Evolutionary conservation across 1,284 basidiomycete species (phyloP), one percentile per base, ranked within the genome.

Genomic region (Phellinidium pouzarii): DNA sequence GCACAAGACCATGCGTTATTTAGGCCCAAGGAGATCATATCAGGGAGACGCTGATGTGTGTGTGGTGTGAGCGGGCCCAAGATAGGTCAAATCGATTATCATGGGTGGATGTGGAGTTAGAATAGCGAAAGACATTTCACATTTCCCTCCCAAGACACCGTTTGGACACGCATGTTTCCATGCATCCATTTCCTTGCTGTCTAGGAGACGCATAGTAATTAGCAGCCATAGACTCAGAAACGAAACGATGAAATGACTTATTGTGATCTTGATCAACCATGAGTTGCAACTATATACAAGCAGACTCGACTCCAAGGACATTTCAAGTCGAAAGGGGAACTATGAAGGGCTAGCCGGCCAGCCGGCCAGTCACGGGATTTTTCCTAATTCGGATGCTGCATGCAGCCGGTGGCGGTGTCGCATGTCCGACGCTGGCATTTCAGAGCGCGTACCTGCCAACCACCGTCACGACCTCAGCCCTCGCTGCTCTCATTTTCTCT

Each of bases 151-250:
- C n/a, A n/a, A n/a, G n/a, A n/a, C n/a, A n/a, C n/a, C n/a, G n/a
- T n/a, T n/a, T n/a, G n/a, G n/a, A n/a, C n/a, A n/a, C 31, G 9
- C 31, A 8, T 11, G 31, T 8, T 37, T 48, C 26, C 26, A 19
- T 27, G 38, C 36, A 38, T 50, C 48, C 48, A 42, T 50, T 50
- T 12, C 27, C 11, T 20, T 11, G 48, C 42, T 22, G 48, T 40
- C 48, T 26, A 34, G 48, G 48, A 20, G 20, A 50, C 48, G 8
- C 31, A 48, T 25, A n/a, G n/a, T n/a, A n/a, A n/a, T n/a, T n/a
- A n/a, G n/a, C n/a, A n/a, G n/a, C n/a, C n/a, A n/a, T n/a, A n/a
- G n/a, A n/a, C n/a, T n/a, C n/a, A n/a, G n/a, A n/a, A n/a, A n/a
- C n/a, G n/a, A n/a, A n/a, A n/a, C n/a, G n/a, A n/a, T n/a, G n/a